These are phyloP conservation scores for Cutaneotrichosporon sp. DNA, from an alignment of 1,284 basidiomycete genomes.

Conservation along the genomic window DNA sequence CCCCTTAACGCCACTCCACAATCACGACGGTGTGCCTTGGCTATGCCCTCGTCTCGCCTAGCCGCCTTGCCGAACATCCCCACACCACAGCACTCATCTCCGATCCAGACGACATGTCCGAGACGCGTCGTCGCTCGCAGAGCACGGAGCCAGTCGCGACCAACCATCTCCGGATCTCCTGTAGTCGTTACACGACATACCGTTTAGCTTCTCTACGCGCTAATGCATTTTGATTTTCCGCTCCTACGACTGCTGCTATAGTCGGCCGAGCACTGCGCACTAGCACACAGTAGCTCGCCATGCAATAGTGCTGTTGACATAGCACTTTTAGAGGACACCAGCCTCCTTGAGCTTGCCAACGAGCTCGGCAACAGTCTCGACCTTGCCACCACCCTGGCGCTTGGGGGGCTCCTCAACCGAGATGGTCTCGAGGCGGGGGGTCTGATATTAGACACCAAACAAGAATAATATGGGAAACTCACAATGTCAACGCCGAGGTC, in stretches of 20 bases:
- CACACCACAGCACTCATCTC: too few species aligned
- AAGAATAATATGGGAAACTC: conserved; percentile 24
- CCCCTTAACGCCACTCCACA: neutral
- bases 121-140: too few species aligned
- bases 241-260: conserved; percentile 1
- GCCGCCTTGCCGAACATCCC: too few species aligned
- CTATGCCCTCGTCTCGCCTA: too few species aligned
- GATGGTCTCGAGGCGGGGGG: conserved; percentile 76
- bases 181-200: too few species aligned
- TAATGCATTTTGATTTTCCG: conserved; percentile 4
- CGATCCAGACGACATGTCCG: too few species aligned
- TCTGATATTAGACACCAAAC: conserved; percentile 23
- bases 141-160: too few species aligned
- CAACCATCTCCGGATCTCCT: too few species aligned
- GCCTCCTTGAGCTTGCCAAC: conserved; percentile 85
- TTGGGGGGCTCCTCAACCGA: conserved; percentile 89
- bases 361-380: conserved; percentile 81
- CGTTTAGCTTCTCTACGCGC: neutral
- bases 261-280: conserved; percentile 1
- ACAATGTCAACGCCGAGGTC: conserved; percentile 63
- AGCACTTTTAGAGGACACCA: conserved; percentile 56
- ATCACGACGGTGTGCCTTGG: too few species aligned
- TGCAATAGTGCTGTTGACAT: neutral
- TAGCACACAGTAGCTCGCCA: neutral
- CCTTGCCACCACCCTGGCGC: conserved; percentile 86